A percentile compares a stretch with the other conserved stretches of the same genome.
Conservation (phyloP, 129 eudicot genomes). For the Gnaphalium uliginosum region DNA sequence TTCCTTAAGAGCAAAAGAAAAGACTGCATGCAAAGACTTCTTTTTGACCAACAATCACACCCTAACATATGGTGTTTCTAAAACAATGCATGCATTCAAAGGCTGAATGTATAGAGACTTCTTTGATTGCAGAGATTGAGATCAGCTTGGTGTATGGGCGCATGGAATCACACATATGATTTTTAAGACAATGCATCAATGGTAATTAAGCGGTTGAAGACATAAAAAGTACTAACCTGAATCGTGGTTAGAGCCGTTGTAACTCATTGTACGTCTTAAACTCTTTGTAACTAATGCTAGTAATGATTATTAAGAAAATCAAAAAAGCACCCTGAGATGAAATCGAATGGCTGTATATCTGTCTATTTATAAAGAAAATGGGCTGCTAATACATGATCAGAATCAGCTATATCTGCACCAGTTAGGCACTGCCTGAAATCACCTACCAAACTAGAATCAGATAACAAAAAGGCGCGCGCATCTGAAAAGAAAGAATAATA, state of each 20-base stretch:
- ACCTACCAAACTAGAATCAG: conserved; percentile 35
- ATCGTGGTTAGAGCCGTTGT: conserved; percentile 45
- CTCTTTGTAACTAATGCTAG: background rate
- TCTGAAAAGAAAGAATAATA: conserved; percentile 33
- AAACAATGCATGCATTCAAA: background rate
- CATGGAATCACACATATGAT: background rate
- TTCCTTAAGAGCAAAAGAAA: background rate
- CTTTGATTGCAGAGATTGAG: background rate
- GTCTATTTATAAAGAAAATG: conserved; percentile 55
- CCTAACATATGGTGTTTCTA: background rate
- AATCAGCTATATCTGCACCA: conserved; percentile 33
- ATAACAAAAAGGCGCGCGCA: conserved; percentile 23
- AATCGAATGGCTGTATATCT: conserved; percentile 14
- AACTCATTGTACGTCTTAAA: conserved; percentile 54
- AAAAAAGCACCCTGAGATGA: conserved; percentile 38
- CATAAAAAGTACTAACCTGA: conserved; percentile 43
- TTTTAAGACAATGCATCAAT: conserved; percentile 26
- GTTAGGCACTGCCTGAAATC: conserved; percentile 38
- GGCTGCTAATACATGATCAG: conserved; percentile 20
- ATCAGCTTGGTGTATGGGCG: conserved; percentile 7
- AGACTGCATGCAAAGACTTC: background rate
- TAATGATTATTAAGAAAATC: background rate
- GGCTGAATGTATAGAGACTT: background rate
- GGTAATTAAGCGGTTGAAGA: background rate
- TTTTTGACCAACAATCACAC: background rate